Evolutionary conservation across 257 asterid species (phyloP), one percentile per base, ranked within the genome.

Genomic region (Ballota nigra): DNA sequence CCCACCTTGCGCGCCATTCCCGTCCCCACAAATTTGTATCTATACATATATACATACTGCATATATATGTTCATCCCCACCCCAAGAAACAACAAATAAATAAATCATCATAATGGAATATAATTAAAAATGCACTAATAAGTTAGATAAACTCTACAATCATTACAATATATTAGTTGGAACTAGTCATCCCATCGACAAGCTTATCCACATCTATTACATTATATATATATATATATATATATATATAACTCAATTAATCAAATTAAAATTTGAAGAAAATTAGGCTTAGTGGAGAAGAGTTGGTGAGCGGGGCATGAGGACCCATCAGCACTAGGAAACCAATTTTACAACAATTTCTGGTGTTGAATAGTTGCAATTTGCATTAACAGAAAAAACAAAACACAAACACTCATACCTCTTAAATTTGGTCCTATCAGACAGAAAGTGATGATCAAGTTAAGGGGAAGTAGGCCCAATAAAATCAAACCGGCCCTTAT

Each of bases 401-500:
- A 22, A 18, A 7, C 12, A 51, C 23, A 49, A 12, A 18, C 3
- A 18, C 4, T 26, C 26, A 4, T 5, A 4, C 11, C 11, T 12
- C 34, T 43, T 16, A 9, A 55, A 24, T 28, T 47, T 6, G 72
- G 64, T 26, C 67, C 66, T 51, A 72, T 40, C 5, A 72, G 45
- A 23, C 65, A 40, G 65, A 23, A 61, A 31, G 66, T 33, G 66
- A n/a, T 52, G 31, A 70, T 63, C 67, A 49, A 26, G 47, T 31
- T 8, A 55, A 61, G 23, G 58, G 2, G 20, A n/a, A 6, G 47
- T 80, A 28, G 72, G 74, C 9, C 77, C 71, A 4, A 64, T 5
- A 28, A 72, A 68, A 80, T 66, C 80, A 22, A 78, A 76, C 64
- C 19, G n/a, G 58, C 61, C 72, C 33, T 16, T 19, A 36, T 59